Base-by-base conservation (phyloP, 164 flowering plant species). In the Paratinospora sagittata region DNA sequence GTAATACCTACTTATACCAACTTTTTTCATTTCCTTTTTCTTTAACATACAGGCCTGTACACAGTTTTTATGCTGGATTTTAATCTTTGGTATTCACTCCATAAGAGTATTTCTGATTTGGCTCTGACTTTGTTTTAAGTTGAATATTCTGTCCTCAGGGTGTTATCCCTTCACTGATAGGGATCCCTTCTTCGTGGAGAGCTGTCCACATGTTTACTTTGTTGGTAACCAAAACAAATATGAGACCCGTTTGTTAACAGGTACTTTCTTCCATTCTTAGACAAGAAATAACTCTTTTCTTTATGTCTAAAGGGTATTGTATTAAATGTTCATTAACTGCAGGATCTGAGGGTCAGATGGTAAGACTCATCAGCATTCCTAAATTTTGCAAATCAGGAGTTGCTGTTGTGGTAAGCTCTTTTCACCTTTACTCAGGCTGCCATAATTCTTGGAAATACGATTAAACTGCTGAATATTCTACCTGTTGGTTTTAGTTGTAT, bases 141-240 rank as follows among this genome's bases (percentile, higher is more conserved):
- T 41, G 45, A 14, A 26, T 70, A 9, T 72, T 63, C 3, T 71
- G 63, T 72, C 74, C 74, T 70, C 85, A 96, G 98, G 98, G 5
- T 93, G 99, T 74, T 96, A 96, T 81, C 99, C 98, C 57, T 93
- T 86, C 82, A 91, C 90, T 19, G 98, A 91, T 74, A 84, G 82
- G 74, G 99, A 96, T 78, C 99, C 99, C 72, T 93, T 96, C 80
- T 73, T 91, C 63, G 73, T 93, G 70, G 98, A 96, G 77, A 85
- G 78, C 68, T 96, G 97, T 71, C 99, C 99, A 70, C 95, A 96
- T 81, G 95, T 96, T 72, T 96, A 96, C 80, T 96, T 92, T 78
- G 86, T 81, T 70, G 99, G 99, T 55, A 91, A 96, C 79, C 99
- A 89, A 78, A 84, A 80, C 19, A 86, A 78, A 74, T 96, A 81